Evolutionary conservation across 352 stramenopile genomes (phyloP).

Genomic region (Phytopythium boreale): DNA sequence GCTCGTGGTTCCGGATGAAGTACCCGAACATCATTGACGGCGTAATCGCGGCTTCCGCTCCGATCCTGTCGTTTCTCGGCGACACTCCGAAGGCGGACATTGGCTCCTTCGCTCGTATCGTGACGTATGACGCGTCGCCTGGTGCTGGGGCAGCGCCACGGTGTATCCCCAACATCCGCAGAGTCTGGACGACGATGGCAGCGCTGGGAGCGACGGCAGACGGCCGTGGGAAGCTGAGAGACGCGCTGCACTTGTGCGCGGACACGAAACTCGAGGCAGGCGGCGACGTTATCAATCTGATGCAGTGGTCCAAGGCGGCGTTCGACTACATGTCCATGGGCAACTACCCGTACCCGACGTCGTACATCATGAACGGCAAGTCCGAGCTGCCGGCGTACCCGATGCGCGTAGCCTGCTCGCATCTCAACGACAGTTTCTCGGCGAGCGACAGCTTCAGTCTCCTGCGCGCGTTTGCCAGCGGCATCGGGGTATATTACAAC

Average conservation of each 20-base stretch:
- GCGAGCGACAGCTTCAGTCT: conserved; percentile 16
- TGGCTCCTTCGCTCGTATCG: conserved; percentile 21
- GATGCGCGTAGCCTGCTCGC: conserved; percentile 69
- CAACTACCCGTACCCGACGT: conserved; percentile 91
- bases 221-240: conserved; percentile 23
- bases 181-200: conserved; percentile 27
- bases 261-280: conserved; percentile 13
- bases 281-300: conserved; percentile 34
- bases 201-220: conserved; percentile 20
- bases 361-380: conserved; percentile 84
- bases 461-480: conserved; percentile 32
- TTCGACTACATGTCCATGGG: conserved; percentile 91
- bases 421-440: conserved; percentile 25
- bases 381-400: conserved; percentile 82
- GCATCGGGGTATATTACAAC: conserved; percentile 61
- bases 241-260: conserved; percentile 27
- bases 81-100: conserved; percentile 21
- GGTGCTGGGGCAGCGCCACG: conserved; percentile 32
- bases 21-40: conserved; percentile 90
- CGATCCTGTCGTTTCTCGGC: conserved; percentile 60
- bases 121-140: conserved; percentile 40
- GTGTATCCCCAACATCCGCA: conserved; percentile 58
- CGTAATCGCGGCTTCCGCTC: conserved; percentile 74
- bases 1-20: conserved; percentile 90
- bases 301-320: conserved; percentile 44